A percentile compares a stretch with the other conserved stretches of the same genome.
These are phyloP conservation scores for Gymnopus androsaceus DNA, from an alignment of 1,284 basidiomycete genomes.

Conservation along the genomic window DNA sequence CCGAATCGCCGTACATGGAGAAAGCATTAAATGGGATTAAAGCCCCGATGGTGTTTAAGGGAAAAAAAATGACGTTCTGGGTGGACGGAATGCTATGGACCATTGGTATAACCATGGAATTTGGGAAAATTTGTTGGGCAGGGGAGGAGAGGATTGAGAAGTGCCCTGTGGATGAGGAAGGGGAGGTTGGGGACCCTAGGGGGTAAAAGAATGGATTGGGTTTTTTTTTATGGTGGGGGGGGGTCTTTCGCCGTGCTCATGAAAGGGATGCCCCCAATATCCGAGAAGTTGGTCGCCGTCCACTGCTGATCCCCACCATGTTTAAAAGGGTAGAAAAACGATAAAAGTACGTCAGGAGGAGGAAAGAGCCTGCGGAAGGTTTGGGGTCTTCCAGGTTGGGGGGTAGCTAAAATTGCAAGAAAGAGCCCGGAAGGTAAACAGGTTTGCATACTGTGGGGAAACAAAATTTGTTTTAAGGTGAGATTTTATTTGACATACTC, in stretches of 20 bases:
- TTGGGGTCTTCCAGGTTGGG: too few relatives aligned
- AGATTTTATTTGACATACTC: constrained; percentile 10
- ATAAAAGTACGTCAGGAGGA: constrained; percentile 50
- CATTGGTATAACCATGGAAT: constrained; percentile 17
- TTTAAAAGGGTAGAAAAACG: constrained; percentile 36
- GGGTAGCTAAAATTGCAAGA: constrained; percentile 42
- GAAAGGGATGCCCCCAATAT: constrained; percentile 45
- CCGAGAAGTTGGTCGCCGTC: constrained; percentile 40
- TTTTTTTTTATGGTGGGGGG: constrained; percentile 30
- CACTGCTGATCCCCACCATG: constrained; percentile 42
- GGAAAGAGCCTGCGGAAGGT: constrained; percentile 37
- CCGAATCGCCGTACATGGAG: constrained; percentile 48
- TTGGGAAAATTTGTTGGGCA: constrained; percentile 44
- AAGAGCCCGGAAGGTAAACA: constrained; percentile 57
- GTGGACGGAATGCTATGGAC: constrained; percentile 41
- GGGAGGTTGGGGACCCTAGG: constrained; percentile 43
- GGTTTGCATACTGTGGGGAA: constrained; percentile 57
- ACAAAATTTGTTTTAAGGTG: not conserved
- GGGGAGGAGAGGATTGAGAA: constrained; percentile 28
- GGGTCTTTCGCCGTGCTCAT: constrained; percentile 32
- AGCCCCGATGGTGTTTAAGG: constrained; percentile 62
- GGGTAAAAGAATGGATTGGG: constrained; percentile 27
- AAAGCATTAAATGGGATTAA: constrained; percentile 53
- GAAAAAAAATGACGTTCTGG: constrained; percentile 65
- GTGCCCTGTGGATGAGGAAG: constrained; percentile 21